Base-by-base conservation (phyloP, 2,329 filamentous ascomycete species). In the Apiospora sp. region DNA sequence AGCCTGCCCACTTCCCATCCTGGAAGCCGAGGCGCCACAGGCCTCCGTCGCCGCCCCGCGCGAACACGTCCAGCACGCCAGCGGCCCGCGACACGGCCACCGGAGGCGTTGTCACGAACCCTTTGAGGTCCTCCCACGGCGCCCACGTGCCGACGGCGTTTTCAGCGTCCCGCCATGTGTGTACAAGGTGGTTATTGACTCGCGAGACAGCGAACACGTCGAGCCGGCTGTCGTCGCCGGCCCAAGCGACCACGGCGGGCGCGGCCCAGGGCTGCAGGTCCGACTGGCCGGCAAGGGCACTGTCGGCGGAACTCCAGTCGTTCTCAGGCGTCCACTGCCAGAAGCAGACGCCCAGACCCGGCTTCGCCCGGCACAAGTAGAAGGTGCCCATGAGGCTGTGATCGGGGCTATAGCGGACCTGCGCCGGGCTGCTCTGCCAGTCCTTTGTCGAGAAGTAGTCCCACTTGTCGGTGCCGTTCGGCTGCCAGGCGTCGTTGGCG, bases 91-190 rank as follows among this genome's bases (percentile, higher is more conserved):
- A 46, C n/a, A 71, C 48, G 13, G 46, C 64, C 12, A 54, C 48
- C 16, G 71, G 71, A 14, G 71, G 71, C 27, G 71, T 71, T 24
- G 71, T 71, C 43, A 68, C 44, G 43, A 71, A 71, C 44, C 71
- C 71, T n/a, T 16, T n/a, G 27, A 71, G 48, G 37, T 71, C 64
- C 43, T 71, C 64, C 46, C 68, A 71, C 16, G 37, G 44, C 12
- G 44, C 46, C 64, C 64, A 71, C 24, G 2, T n/a, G 30, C 58
- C 37, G 24, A 44, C 22, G n/a, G 22, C 8, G 27, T 34, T 14
- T 5, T 68, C n/a, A 7, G 61, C n/a, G 30, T 24, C n/a, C 8
- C 48, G 37, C 67, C 41, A 44, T 22, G 41, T 67, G 48, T 71
- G 71, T 34, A 68, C 10, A 16, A 71, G 64, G 48, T 71, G 71